phyloP scores from a whole-genome alignment of 1,284 basidiomycete species.

The Puccinia horiana region DNA sequence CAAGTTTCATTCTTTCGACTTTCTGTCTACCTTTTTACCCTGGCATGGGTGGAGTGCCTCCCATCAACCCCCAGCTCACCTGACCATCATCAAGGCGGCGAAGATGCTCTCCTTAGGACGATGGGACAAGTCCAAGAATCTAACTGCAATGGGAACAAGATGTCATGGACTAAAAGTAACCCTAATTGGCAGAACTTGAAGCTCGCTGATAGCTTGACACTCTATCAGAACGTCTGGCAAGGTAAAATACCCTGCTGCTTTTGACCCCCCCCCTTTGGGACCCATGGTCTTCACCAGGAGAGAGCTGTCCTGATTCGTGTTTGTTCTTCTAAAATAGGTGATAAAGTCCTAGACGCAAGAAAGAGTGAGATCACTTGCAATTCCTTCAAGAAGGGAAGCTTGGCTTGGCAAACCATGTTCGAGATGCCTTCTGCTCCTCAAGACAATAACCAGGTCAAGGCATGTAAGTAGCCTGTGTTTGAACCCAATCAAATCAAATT shows the following conservation, averaged over 20 bases:
- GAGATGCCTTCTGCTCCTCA: background rate
- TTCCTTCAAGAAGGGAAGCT: background rate
- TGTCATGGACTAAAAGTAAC: background rate
- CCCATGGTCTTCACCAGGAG: background rate
- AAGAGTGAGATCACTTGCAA: background rate
- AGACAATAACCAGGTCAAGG: constrained; percentile 4
- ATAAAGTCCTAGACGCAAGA: background rate
- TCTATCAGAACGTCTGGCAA: constrained; percentile 17
- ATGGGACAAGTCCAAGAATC: background rate
- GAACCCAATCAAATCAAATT: no score
- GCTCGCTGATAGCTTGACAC: background rate
- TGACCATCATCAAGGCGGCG: background rate
- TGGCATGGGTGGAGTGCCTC: background rate
- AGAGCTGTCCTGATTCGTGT: background rate
- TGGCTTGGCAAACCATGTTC: background rate
- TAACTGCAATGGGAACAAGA: background rate
- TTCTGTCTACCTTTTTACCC: background rate
- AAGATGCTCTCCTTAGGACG: background rate
- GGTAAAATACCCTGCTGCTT: background rate
- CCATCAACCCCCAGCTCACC: background rate
- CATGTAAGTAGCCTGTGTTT: no score
- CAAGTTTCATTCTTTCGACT: background rate
- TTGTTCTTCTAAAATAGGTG: background rate
- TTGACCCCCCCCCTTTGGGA: background rate
- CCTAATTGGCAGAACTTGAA: background rate